These are phyloP conservation scores for Neurospora intermedia DNA, from an alignment of 495 filamentous ascomycete species.

Conservation along the genomic window DNA sequence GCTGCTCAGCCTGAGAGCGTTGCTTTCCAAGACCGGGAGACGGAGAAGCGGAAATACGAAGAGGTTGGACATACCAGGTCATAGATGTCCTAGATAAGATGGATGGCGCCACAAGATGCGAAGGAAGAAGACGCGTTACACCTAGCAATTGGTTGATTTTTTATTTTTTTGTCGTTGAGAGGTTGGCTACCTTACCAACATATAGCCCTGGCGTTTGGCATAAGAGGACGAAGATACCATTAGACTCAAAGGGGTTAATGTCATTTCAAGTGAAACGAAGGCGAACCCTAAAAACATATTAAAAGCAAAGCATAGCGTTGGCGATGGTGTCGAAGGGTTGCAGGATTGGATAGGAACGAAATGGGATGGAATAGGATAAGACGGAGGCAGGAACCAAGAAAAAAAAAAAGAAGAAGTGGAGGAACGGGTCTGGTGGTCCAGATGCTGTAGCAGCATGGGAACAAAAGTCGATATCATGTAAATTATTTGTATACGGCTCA, in stretches of 20 bases:
- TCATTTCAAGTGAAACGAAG: not conserved
- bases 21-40: not conserved
- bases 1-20: not conserved
- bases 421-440: not conserved
- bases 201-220: not conserved
- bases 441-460: not conserved
- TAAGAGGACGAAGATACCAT: not conserved
- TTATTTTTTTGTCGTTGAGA: not conserved
- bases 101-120: not conserved
- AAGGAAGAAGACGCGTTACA: not conserved
- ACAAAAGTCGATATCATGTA: not conserved
- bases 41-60: not conserved
- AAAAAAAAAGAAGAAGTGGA: not conserved
- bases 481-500: not conserved
- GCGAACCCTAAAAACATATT: not conserved
- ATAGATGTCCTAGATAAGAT: not conserved
- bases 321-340: not conserved
- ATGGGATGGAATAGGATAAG: not conserved
- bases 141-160: not conserved
- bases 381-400: too few species aligned
- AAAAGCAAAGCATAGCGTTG: not conserved
- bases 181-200: not conserved
- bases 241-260: not conserved
- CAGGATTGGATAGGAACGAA: not conserved
- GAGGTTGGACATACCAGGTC: not conserved